Evolutionary conservation across 1,139 yeast genomes (phyloP), one percentile per base, ranked within the genome.

Genomic region (Saccharomyces hybrid): DNA sequence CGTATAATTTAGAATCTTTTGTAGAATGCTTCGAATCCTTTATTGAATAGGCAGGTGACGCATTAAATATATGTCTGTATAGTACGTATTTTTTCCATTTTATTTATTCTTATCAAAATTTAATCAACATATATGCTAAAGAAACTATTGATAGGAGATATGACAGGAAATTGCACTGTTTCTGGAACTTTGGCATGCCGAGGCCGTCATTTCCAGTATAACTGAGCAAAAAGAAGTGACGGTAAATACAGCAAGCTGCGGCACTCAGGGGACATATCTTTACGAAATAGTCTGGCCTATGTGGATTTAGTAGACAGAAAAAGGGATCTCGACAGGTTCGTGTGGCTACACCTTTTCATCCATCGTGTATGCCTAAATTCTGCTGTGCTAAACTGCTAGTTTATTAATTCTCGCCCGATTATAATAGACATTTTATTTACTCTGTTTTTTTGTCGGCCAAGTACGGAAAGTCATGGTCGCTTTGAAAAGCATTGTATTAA

Each of bases 1-100:
- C 59, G 0, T 61, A 61, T 48, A 56, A 59, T 27, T 59, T 67
- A 62, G 69, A 67, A 41, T 47, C 57, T 11, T 67, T 67, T 48
- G 67, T 67, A 2, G 68, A 64, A 28, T 59, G 64, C 38, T 62
- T 65, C 52, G 65, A 65, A 55, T 51, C 62, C 5, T 63, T 65
- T 46, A 55, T 65, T n/a, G 68, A 63, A 38, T 38, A 19, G 6
- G 11, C 44, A 9, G 26, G 19, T 19, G 26, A 19, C 13, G 25
- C 44, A 5, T 38, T 5, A 8, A 38, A 38, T 16, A 19, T 9
- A 19, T 16, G 5, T 19, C 11, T 6, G 26, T 19, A 14, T 9
- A 19, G 19, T 38, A 38, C 44, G 11, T 38, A 38, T 38, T 38
- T 38, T 38, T 19, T 29, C 44, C 44, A 11, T 38, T 38, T 38